Evolutionary conservation across 257 asterid genomes (phyloP), one percentile per base, ranked within the genome.

Genomic region (Solanum sitiens): DNA sequence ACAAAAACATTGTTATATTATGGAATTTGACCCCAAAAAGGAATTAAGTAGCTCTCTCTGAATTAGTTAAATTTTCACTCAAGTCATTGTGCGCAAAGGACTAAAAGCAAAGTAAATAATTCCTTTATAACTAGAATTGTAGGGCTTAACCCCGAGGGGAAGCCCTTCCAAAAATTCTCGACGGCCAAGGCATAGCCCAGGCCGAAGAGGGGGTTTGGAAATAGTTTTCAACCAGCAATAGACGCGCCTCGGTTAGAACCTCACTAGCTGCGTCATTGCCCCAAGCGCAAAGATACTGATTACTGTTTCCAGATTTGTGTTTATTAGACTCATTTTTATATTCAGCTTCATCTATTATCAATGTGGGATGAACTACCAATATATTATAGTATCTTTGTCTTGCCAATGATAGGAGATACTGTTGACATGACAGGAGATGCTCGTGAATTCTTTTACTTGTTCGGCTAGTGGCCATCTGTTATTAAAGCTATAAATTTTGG

Each of bases 251-350:
- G 87, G 92, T 90, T 90, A 88, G 76, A 23, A 84, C 92, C 92
- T 88, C 92, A 90, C 73, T 59, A 90, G 89, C 90, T 90, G 91
- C 88, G 90, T 90, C 88, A 88, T 83, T 90, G 88, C 91, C 88
- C 89, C 89, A 89, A 89, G 92, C 92, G 89, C 92, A 88, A 90
- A 88, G 91, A 87, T 84, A 2, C 3, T 10, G 14, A 0, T 0
- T 0, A 4, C 0, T 0, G 0, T 2, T 0, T 1, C 14, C 20
- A 27, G 27, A 32, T 87, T 50, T 21, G 21, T 27, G 0, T 84
- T 87, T 87, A 68, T 85, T 68, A 6, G 3, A 8, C 27, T 16
- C 1, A 1, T 50, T 70, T 35, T 25, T 75, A 33, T 20, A 7
- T 2, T 30, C 23, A 5, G n/a, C 39, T n/a, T 11, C 20, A 14